Evolutionary conservation across 2,329 filamentous ascomycete genomes (phyloP).

Genomic region (Fusarium euwallaceae): DNA sequence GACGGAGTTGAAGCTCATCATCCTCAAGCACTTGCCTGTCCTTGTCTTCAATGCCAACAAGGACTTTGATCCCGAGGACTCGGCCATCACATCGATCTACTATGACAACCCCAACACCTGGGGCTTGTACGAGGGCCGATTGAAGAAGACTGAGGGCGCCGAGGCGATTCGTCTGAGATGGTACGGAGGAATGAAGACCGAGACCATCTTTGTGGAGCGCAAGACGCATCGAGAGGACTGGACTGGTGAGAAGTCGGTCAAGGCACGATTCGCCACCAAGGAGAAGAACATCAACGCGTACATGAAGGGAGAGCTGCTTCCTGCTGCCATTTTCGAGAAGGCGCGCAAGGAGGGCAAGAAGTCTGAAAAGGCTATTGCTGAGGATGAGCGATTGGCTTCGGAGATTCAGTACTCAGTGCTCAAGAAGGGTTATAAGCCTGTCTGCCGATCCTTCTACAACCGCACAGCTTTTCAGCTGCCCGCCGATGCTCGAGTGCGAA

Average conservation of each 20-base stretch:
- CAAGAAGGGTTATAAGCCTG: slow-evolving; percentile 86
- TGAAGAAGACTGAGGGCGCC: slow-evolving; percentile 98
- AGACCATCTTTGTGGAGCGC: slow-evolving; percentile 96
- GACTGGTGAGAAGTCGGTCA: slow-evolving; percentile 99
- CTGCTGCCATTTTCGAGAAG: slow-evolving; percentile 94
- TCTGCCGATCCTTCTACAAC: slow-evolving; percentile 97
- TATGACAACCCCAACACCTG: slow-evolving; percentile 95
- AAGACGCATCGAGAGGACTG: slow-evolving; percentile 99
- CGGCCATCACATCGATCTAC: slow-evolving; percentile 98
- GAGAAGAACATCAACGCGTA: slow-evolving; percentile 98
- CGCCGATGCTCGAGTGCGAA: slow-evolving; percentile 94
- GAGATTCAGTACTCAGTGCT: slow-evolving; percentile 96
- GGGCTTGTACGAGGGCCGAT: slow-evolving; percentile 91
- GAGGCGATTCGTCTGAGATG: slow-evolving; percentile 96
- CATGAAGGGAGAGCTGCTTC: slow-evolving; percentile 85
- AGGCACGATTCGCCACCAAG: slow-evolving; percentile 93
- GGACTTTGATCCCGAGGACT: slow-evolving; percentile 90
- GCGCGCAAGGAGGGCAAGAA: slow-evolving; percentile 96
- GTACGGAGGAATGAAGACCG: slow-evolving; percentile 96
- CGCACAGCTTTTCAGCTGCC: slow-evolving; percentile 97
- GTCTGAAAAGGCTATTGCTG: slow-evolving; percentile 88
- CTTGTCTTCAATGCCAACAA: slow-evolving; percentile 98
- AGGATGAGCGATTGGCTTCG: slow-evolving; percentile 88
- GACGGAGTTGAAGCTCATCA: slow-evolving; percentile 96
- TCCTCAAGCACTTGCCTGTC: slow-evolving; percentile 96